These are phyloP conservation scores for Backusella australiensis DNA, from an alignment of 192 early-diverging fungal genomes.

Conservation along the genomic window DNA sequence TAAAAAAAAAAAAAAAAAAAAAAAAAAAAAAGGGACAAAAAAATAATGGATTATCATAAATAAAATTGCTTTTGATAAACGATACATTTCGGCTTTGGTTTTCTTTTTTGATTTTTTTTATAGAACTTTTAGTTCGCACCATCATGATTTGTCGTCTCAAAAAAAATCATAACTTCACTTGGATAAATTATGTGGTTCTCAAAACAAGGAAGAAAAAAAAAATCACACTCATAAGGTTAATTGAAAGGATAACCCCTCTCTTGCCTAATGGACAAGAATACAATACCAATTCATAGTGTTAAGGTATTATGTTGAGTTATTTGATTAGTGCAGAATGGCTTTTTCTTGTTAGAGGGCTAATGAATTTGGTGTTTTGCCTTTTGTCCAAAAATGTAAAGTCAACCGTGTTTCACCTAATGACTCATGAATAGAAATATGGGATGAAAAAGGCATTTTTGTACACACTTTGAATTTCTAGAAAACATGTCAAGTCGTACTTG, in stretches of 20 bases:
- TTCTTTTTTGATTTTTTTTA: not conserved
- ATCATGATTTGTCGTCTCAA: not conserved
- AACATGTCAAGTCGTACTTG: not conserved
- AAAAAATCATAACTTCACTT: not conserved
- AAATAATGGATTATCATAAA: not conserved
- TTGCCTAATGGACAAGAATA: no score
- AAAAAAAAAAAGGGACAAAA: no score
- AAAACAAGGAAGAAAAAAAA: not conserved
- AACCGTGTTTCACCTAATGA: not conserved
- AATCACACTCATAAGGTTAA: not conserved
- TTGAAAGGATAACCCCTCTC: not conserved
- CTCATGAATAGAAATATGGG: not conserved
- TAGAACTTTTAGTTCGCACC: not conserved
- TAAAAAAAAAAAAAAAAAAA: no score
- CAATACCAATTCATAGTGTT: not conserved
- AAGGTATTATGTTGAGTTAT: not conserved
- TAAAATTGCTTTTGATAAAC: no score
- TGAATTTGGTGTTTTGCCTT: not conserved
- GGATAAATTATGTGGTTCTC: not conserved
- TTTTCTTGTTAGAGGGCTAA: not conserved
- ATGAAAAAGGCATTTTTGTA: not conserved
- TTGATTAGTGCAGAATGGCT: not conserved
- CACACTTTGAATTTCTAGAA: not conserved
- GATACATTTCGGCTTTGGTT: not conserved
- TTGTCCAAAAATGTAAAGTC: not conserved